Conservation (phyloP, 495 filamentous ascomycete genomes). For the Massariosphaeria phaeospora region DNA sequence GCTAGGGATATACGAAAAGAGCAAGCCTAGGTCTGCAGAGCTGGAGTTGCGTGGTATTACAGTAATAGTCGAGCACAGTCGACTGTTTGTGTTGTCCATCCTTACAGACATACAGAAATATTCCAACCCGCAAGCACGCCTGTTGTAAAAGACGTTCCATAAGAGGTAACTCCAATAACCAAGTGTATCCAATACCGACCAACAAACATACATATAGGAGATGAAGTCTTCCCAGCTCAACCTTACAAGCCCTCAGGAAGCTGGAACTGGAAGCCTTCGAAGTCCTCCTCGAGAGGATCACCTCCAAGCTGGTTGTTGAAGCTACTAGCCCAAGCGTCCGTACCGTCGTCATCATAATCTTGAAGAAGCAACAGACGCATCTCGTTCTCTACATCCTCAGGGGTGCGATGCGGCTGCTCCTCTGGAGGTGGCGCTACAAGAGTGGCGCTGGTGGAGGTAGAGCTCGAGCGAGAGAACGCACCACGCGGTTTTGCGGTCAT, state of each 20-base stretch:
- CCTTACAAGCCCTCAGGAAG: slow-evolving; percentile 21
- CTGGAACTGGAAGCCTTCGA: slow-evolving; percentile 18
- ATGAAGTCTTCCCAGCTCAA: no score
- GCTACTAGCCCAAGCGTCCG: slow-evolving; percentile 19
- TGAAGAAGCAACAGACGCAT: slow-evolving; percentile 1
- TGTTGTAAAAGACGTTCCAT: no score
- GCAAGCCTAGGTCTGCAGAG: no score
- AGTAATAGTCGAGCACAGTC: no score
- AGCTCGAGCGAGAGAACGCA: slow-evolving; percentile 23
- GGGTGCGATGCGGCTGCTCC: slow-evolving; percentile 4
- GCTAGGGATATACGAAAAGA: no score
- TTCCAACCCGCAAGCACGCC: no score
- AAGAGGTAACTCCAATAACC: no score
- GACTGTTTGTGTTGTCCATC: no score
- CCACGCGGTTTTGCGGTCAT: neutral
- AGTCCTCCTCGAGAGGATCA: slow-evolving; percentile 20
- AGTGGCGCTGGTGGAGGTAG: slow-evolving; percentile 19
- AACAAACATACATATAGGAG: no score
- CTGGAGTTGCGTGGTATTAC: no score
- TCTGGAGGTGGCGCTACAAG: slow-evolving; percentile 18
- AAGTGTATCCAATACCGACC: no score
- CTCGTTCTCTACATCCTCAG: slow-evolving; percentile 20
- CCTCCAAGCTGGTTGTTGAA: slow-evolving; percentile 10
- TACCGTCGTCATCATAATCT: slow-evolving; percentile 15
- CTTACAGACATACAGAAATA: no score